Conservation (phyloP, 768 basidiomycete genomes). For the Daedalea quercina region DNA sequence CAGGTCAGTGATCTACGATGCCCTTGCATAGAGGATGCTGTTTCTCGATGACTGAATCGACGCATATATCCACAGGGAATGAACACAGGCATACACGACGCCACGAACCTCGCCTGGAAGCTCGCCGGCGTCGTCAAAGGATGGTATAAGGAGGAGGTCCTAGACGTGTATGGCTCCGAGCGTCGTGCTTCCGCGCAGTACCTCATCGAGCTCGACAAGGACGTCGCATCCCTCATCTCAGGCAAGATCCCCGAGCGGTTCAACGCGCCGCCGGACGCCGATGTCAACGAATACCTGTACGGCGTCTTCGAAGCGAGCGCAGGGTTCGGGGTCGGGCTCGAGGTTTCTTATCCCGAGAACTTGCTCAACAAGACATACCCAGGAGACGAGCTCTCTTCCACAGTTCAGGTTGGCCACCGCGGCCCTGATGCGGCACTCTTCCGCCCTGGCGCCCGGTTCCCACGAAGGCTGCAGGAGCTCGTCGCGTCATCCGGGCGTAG, state of each 20-base stretch:
- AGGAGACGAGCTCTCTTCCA: neutral
- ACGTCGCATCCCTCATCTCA: neutral
- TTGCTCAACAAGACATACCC: too few relatives aligned
- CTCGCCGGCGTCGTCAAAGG: neutral
- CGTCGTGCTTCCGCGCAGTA: neutral
- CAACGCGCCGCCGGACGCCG: neutral
- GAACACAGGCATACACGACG: neutral
- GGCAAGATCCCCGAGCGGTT: neutral
- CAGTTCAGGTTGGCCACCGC: neutral
- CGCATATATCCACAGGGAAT: neutral
- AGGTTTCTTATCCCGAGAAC: neutral
- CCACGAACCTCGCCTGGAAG: constrained; percentile 3
- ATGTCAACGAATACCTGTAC: neutral
- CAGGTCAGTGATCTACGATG: neutral
- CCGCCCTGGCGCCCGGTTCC: neutral
- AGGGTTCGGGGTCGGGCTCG: neutral
- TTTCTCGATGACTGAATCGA: neutral
- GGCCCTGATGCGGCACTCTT: neutral
- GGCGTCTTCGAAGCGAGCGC: neutral
- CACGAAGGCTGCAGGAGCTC: neutral
- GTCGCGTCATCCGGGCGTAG: neutral
- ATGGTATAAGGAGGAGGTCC: neutral
- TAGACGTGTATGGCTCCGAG: neutral
- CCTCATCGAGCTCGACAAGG: neutral
- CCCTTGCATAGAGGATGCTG: neutral